Conservation (phyloP, 1,139 yeast species). For the Meyerozyma carpophila region DNA sequence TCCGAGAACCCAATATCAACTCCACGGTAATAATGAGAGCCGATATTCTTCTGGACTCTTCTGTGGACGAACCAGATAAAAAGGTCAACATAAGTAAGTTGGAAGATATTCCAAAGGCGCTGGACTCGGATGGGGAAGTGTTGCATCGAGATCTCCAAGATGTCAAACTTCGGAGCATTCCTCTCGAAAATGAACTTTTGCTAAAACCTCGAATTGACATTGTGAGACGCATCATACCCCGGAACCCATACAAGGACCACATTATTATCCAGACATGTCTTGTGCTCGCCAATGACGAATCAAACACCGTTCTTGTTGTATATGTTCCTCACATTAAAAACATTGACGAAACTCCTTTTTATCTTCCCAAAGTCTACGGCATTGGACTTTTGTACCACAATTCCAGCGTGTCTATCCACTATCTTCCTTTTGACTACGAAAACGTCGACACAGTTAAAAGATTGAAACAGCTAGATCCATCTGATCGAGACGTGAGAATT, state of each 20-base stretch:
- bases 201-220: constrained; percentile 44
- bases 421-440: constrained; percentile 52
- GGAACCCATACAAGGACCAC: constrained; percentile 83
- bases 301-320: constrained; percentile 43
- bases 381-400: constrained; percentile 66
- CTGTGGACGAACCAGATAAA: constrained; percentile 28
- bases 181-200: constrained; percentile 24
- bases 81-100: constrained; percentile 26
- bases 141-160: constrained; percentile 52
- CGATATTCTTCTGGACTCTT: constrained; percentile 58
- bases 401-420: constrained; percentile 67
- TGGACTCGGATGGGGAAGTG: constrained; percentile 23
- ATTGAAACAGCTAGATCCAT: constrained; percentile 31
- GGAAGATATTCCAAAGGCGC: constrained; percentile 5
- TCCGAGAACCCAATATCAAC: constrained; percentile 84
- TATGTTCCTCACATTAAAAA: constrained; percentile 69
- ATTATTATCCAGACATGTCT: constrained; percentile 83
- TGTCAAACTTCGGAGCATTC: constrained; percentile 42
- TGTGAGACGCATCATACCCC: constrained; percentile 77
- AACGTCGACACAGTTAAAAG: constrained; percentile 3
- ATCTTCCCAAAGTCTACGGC: constrained; percentile 76
- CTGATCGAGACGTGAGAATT: constrained; percentile 69
- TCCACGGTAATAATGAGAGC: constrained; percentile 89
- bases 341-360: constrained; percentile 73
- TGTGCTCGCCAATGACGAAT: constrained; percentile 30